phyloP scores from a whole-genome alignment of 768 basidiomycete species.

The Lactarius psammicola region DNA sequence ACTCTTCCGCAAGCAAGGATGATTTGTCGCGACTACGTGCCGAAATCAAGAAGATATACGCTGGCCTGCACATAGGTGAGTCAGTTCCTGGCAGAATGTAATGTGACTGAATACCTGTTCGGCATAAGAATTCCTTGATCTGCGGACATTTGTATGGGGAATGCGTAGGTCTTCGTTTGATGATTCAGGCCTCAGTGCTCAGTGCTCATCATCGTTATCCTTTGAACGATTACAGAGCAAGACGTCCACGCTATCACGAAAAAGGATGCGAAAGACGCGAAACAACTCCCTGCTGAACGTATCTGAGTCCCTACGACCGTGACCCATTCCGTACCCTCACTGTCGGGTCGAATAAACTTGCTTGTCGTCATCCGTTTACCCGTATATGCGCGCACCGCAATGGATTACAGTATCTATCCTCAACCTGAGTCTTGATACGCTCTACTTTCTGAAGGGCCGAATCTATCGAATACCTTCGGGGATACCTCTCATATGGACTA shows the following conservation, averaged over 20 bases:
- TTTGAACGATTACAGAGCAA: slow-evolving; percentile 54
- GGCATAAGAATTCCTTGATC: slow-evolving; percentile 68
- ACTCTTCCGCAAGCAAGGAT: slow-evolving; percentile 69
- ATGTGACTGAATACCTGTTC: slow-evolving; percentile 13
- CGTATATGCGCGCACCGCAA: background rate
- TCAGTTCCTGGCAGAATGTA: slow-evolving; percentile 18
- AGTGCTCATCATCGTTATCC: background rate
- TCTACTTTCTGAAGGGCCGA: background rate
- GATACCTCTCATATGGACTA: background rate
- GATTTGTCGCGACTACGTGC: slow-evolving; percentile 72
- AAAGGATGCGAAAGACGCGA: slow-evolving; percentile 60
- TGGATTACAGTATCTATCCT: background rate
- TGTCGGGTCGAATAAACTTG: slow-evolving; percentile 6
- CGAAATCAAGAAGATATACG: slow-evolving; percentile 86
- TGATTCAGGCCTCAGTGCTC: background rate
- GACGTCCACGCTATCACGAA: slow-evolving; percentile 73
- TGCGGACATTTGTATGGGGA: slow-evolving; percentile 82
- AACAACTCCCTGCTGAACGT: slow-evolving; percentile 34
- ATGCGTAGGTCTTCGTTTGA: slow-evolving; percentile 59
- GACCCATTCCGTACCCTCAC: background rate
- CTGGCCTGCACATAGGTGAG: slow-evolving; percentile 76
- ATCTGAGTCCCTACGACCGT: slow-evolving; percentile 15
- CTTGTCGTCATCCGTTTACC: background rate
- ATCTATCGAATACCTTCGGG: background rate
- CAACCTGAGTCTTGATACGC: background rate